Base-by-base conservation (phyloP, 805 yeast genomes). In the Barnettozyma sp. region DNA sequence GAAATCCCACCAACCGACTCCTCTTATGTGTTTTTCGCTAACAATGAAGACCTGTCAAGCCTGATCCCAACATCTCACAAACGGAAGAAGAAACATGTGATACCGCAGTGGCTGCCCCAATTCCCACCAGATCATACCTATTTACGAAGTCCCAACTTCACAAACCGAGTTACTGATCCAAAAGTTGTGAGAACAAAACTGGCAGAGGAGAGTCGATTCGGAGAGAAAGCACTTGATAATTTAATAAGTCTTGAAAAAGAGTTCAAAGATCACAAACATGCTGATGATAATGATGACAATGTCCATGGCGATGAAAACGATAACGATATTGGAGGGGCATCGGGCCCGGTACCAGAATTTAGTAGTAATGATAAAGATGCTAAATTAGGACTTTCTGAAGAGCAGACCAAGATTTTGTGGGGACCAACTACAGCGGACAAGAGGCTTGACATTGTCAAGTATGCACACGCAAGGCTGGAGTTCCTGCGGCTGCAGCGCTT, bases 51-150 rank as follows among this genome's bases (percentile, higher is more conserved):
- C 35, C 63, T 76, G 4, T 65, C 74, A 3, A 62, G 68, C 33
- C 63, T 83, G 18, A 71, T 80, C 11, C 87, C 78, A 38, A 60
- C 78, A 23, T 55, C 60, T 1, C 60, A 65, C 16, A 52, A 56
- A 19, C 45, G 56, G 24, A 62, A 61, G 32, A 52, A 55, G 5
- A 73, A 74, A 40, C 12, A 17, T 16, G 21, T 11, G 10, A 68
- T 84, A 7, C 94, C 94, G 1, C 52, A 62, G 6, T 87, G 87
- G 78, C 62, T 90, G 47, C 98, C 98, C 0, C 76, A 76, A 10
- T 66, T 90, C 20, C 98, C 98, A 1, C 95, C 97, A 0, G 95
- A 86, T 50, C 94, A 88, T 58, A 90, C 97, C 0, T 90, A 82
- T 55, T 77, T 75, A 56, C 72, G 78, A 38, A 82, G 95, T 0